Evolutionary conservation across 2,329 filamentous ascomycete genomes (phyloP).

Genomic region (Aspergillus fructus): DNA sequence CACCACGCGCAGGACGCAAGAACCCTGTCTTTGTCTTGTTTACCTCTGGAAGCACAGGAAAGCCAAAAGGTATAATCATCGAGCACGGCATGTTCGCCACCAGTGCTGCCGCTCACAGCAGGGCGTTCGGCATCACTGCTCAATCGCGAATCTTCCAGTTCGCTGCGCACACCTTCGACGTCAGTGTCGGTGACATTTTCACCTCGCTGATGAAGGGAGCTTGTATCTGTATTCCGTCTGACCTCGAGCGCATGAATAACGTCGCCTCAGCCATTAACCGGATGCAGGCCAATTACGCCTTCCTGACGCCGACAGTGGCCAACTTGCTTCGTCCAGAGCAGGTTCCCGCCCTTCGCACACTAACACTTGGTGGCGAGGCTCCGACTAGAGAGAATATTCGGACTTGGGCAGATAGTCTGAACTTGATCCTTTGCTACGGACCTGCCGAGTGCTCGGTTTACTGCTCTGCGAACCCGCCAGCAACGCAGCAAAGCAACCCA

Average conservation of each 20-base stretch:
- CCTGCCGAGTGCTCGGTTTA: not conserved
- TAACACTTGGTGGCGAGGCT: not conserved
- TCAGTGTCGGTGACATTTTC: slow-evolving; percentile 31
- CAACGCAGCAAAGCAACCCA: not conserved
- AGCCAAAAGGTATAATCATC: slow-evolving; percentile 3
- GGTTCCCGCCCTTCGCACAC: not conserved
- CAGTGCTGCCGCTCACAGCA: not conserved
- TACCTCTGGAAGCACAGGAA: slow-evolving; percentile 8
- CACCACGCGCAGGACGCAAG: not conserved
- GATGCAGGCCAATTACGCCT: slow-evolving; percentile 43
- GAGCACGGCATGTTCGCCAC: not conserved
- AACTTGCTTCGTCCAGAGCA: slow-evolving; percentile 10
- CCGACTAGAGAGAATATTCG: not conserved
- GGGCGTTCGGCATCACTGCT: not conserved
- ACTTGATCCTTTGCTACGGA: not conserved
- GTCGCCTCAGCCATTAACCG: slow-evolving; percentile 11
- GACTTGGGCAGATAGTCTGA: not conserved
- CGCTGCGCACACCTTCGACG: slow-evolving; percentile 40
- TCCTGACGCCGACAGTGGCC: slow-evolving; percentile 58
- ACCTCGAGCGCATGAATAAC: slow-evolving; percentile 44
- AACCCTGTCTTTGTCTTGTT: not conserved
- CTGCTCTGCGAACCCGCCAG: not conserved
- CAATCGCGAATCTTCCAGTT: slow-evolving; percentile 31
- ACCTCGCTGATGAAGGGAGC: slow-evolving; percentile 43
- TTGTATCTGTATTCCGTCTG: slow-evolving; percentile 45